phyloP scores from a whole-genome alignment of 2,329 filamentous ascomycete genomes.

The Colletotrichum incanum region DNA sequence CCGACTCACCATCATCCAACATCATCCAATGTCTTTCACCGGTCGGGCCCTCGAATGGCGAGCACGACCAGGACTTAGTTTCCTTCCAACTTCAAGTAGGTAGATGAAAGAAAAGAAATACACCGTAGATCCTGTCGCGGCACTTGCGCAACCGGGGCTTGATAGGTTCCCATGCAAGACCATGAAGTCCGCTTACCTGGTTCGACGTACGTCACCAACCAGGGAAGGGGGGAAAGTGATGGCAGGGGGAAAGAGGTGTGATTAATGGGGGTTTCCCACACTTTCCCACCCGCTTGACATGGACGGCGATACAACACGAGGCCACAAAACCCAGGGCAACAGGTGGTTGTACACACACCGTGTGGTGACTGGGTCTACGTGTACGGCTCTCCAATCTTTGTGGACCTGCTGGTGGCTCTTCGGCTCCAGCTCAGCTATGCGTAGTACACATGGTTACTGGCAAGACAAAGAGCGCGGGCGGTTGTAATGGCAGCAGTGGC shows the following conservation, averaged over 20 bases:
- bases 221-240: no score
- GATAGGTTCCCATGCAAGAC: neutral
- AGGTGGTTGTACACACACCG: neutral
- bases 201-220: neutral
- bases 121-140: neutral
- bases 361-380: neutral
- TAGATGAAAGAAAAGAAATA: neutral
- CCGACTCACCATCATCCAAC: neutral
- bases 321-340: neutral
- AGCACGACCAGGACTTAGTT: neutral
- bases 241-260: neutral
- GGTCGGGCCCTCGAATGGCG: neutral
- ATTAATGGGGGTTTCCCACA: neutral
- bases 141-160: neutral
- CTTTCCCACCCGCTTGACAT: neutral
- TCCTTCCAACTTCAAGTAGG: neutral
- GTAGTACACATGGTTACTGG: neutral
- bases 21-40: neutral
- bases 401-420: neutral
- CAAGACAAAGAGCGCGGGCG: neutral
- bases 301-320: neutral
- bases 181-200: neutral
- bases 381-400: neutral
- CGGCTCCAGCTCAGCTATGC: neutral
- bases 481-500: neutral